Evolutionary conservation across 495 filamentous ascomycete genomes (phyloP).

Genomic region (Cryomyces minteri): DNA sequence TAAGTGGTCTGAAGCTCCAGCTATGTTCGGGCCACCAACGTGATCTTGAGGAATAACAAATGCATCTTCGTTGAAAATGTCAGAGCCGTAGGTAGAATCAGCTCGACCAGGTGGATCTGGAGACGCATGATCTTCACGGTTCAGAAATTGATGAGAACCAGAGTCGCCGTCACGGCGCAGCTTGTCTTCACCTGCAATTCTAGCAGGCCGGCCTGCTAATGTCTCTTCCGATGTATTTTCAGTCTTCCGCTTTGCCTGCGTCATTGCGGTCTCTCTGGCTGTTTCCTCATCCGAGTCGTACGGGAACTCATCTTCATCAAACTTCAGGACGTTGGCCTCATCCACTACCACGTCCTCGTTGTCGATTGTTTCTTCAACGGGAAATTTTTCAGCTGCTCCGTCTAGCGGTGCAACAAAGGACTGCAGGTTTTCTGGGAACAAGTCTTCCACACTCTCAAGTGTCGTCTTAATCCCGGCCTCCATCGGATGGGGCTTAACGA

Average conservation of each 20-base stretch:
- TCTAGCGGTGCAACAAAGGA: neutral
- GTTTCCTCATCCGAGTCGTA: slow-evolving; percentile 37
- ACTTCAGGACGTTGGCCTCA: slow-evolving; percentile 26
- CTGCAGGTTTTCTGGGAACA: slow-evolving; percentile 49
- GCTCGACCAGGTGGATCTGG: neutral
- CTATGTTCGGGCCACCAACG: neutral
- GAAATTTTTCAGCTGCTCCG: neutral
- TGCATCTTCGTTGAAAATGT: neutral
- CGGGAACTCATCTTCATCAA: slow-evolving; percentile 26
- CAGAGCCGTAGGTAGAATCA: neutral
- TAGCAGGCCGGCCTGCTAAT: neutral
- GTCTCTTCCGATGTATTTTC: neutral
- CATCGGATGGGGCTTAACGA: slow-evolving; percentile 31
- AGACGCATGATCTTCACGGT: neutral
- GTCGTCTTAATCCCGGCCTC: slow-evolving; percentile 50
- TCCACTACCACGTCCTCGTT: slow-evolving; percentile 22
- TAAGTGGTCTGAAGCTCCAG: no score
- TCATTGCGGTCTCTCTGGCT: slow-evolving; percentile 4
- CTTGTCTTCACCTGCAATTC: neutral
- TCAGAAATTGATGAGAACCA: neutral
- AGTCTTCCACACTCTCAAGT: slow-evolving; percentile 68
- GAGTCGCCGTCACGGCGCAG: neutral
- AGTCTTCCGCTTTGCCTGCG: slow-evolving; percentile 1
- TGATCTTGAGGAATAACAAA: neutral
- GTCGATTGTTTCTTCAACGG: neutral